Evolutionary conservation across 202 grass and related monocot species (phyloP), one percentile per base, ranked within the genome.

Genomic region (Schoenoplectus triqueter): DNA sequence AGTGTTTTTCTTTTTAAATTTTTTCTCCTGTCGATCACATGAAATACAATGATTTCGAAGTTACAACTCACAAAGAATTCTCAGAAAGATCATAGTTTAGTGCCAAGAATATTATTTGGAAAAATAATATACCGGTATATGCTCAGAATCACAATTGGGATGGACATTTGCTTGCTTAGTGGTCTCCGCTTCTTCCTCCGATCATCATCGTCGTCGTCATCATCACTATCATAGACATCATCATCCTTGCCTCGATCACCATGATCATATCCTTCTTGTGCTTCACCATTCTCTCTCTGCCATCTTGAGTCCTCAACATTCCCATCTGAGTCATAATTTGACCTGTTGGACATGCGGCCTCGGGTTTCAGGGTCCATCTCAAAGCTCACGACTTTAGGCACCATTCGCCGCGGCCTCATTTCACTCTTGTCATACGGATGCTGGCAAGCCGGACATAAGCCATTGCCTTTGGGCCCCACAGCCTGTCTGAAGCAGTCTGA

Each of bases 361-460:
- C 62, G 63, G 44, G 20, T 65, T 52, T 68, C 78, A 65, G 11
- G 48, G 3, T 83, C 80, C 65, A 40, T 69, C 80, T 64, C 80
- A 83, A 69, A 31, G 31, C 80, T 83, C 64, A 83, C 80, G 48
- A 69, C 64, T 69, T 83, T 83, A 15, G 21, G 49, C 56, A 8
- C 15, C 64, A 83, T 83, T 21, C 64, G 80, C 5, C 80, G 60
- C 1, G 80, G 80, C 66, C 50, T 69, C 80, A 83, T 83, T 31
- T 69, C 20, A 52, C 44, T 48, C 21, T 56, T 44, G 15, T 83
- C 80, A 52, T 83, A 83, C 6, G 80, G 80, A 5, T 83, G 80
- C 69, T 83, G 80, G 48, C 80, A 83, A 40, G 80, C 64, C 39
- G 80, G 80, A 56, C 80, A 83, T 31, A n/a, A 11, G 10, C 80